Conservation (phyloP, 108 stramenopile genomes). For the Stephanodiscus minutulus region DNA sequence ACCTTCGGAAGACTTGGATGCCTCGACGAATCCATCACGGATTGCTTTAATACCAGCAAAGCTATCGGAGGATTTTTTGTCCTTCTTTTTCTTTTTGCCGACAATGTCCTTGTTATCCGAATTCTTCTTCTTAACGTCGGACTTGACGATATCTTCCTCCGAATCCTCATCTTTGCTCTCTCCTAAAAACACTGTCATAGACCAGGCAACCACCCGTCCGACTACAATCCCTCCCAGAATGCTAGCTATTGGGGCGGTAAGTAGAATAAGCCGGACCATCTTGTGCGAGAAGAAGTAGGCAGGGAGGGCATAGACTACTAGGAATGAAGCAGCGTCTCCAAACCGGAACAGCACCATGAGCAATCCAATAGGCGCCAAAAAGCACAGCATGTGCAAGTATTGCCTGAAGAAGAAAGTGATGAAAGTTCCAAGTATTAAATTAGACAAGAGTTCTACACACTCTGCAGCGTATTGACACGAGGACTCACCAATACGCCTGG, state of each 20-base stretch:
- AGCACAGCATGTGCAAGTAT: constrained; percentile 94
- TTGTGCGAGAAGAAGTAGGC: constrained; percentile 96
- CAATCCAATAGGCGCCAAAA: constrained; percentile 93
- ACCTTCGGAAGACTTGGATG: constrained; percentile 72
- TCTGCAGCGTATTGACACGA: no score
- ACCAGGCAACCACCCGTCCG: constrained; percentile 60
- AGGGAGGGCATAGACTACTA: constrained; percentile 89
- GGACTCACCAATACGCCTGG: constrained; percentile 95
- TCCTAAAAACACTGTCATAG: constrained; percentile 47
- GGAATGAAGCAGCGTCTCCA: constrained; percentile 88
- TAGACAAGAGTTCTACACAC: no score
- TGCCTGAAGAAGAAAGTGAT: no score
- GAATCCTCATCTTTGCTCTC: background rate
- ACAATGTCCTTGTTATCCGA: constrained; percentile 18
- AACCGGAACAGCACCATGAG: constrained; percentile 76
- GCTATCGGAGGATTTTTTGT: constrained; percentile 47
- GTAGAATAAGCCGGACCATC: constrained; percentile 97
- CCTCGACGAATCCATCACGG: constrained; percentile 52
- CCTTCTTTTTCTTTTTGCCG: constrained; percentile 53
- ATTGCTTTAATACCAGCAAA: constrained; percentile 57
- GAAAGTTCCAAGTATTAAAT: no score
- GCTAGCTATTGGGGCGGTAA: constrained; percentile 94
- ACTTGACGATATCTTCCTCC: background rate
- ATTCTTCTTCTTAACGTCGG: constrained; percentile 12
- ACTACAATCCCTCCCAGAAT: constrained; percentile 89